phyloP scores from a whole-genome alignment of 345 rosid species.

The Citropsis articulata region DNA sequence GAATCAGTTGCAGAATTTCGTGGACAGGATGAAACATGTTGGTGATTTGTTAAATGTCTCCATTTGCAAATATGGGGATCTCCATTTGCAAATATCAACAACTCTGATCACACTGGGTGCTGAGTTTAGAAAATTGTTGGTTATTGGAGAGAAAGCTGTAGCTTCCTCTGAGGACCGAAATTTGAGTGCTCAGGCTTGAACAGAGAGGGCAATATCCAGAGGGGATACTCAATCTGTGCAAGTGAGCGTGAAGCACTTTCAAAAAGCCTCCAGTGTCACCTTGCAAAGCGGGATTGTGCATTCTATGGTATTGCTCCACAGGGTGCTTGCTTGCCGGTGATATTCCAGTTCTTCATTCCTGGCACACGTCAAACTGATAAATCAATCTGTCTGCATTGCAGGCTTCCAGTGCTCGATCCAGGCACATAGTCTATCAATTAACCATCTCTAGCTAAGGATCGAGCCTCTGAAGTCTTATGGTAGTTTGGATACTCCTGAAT shows the following conservation, averaged over 20 bases:
- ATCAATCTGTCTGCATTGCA: constrained; percentile 84
- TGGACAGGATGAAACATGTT: constrained; percentile 82
- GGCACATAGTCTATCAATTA: constrained; percentile 26
- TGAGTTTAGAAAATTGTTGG: constrained; percentile 67
- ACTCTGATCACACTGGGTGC: constrained; percentile 82
- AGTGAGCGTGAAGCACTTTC: constrained; percentile 74
- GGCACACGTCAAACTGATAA: constrained; percentile 78
- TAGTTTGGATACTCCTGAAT: background rate
- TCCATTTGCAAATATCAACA: constrained; percentile 76
- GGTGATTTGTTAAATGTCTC: constrained; percentile 77
- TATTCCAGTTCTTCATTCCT: constrained; percentile 90
- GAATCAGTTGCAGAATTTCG: constrained; percentile 78
- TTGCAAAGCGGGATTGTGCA: constrained; percentile 79
- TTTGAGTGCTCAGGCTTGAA: constrained; percentile 64
- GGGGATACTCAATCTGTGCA: constrained; percentile 84
- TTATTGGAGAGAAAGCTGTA: constrained; percentile 74
- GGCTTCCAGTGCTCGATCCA: constrained; percentile 81
- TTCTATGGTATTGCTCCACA: constrained; percentile 79
- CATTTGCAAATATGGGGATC: constrained; percentile 83
- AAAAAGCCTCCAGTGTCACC: constrained; percentile 85
- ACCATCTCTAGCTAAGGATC: background rate
- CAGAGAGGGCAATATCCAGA: constrained; percentile 64
- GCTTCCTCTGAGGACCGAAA: constrained; percentile 64
- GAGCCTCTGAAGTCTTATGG: background rate
- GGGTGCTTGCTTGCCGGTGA: constrained; percentile 75